Evolutionary conservation across 805 yeast genomes (phyloP).

Genomic region (Barnettozyma siamensis): DNA sequence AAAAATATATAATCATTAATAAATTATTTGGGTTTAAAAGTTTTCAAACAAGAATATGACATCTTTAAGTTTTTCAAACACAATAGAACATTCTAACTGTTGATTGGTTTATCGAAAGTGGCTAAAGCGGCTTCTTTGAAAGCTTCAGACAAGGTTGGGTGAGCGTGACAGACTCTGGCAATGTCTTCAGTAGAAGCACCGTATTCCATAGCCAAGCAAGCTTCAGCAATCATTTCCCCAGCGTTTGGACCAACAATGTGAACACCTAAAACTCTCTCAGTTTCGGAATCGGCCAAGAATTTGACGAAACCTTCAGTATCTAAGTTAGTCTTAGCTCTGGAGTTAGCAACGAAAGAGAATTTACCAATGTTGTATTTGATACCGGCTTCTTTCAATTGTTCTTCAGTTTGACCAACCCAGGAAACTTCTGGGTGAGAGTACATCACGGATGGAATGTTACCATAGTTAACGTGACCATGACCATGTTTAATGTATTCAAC

Average conservation of each 20-base stretch:
- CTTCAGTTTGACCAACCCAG: constrained; percentile 97
- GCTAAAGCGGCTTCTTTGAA: constrained; percentile 97
- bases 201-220: constrained; percentile 93
- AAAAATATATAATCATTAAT: not conserved
- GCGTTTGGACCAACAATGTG: constrained; percentile 98
- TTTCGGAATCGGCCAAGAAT: constrained; percentile 92
- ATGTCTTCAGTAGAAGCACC: constrained; percentile 98
- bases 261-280: constrained; percentile 92
- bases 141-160: constrained; percentile 97
- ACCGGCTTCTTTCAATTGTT: constrained; percentile 90
- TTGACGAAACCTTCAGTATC: constrained; percentile 98
- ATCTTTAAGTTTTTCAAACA: not conserved
- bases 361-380: constrained; percentile 90
- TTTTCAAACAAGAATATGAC: not conserved
- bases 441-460: constrained; percentile 97
- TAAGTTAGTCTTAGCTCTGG: constrained; percentile 96
- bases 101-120: constrained; percentile 86
- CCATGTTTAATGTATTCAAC: constrained; percentile 91
- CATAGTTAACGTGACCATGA: constrained; percentile 97
- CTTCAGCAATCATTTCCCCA: constrained; percentile 99
- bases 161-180: constrained; percentile 97
- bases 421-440: constrained; percentile 99
- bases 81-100: constrained; percentile 44
- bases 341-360: constrained; percentile 98
- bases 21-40: not conserved